phyloP scores from a whole-genome alignment of 768 basidiomycete species.

The Galerina sulciceps region DNA sequence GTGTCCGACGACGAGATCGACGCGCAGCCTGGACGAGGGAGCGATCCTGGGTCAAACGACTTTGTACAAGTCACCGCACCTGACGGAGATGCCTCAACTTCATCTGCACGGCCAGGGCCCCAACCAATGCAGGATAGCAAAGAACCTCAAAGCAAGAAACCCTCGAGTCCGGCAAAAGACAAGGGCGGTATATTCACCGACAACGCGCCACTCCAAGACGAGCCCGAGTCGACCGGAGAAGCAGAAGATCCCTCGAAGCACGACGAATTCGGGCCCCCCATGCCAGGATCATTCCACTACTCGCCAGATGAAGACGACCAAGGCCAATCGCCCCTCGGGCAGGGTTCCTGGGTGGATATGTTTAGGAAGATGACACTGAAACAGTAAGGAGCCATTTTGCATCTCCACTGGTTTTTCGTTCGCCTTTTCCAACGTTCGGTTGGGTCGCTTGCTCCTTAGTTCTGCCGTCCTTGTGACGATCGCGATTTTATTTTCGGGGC shows the following conservation, averaged over 20 bases:
- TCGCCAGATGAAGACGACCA: conserved; percentile 14
- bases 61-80: conserved; percentile 44
- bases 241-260: conserved; percentile 5
- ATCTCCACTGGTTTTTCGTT: neutral
- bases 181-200: conserved; percentile 7
- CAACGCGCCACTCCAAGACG: conserved; percentile 12
- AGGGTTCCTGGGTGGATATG: conserved; percentile 33
- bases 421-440: too few species aligned
- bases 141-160: neutral
- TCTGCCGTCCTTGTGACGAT: too few species aligned
- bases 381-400: conserved; percentile 23
- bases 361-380: conserved; percentile 29
- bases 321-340: conserved; percentile 3
- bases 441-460: too few species aligned
- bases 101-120: neutral
- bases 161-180: neutral
- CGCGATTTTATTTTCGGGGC: too few species aligned
- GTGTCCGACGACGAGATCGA: conserved; percentile 34
- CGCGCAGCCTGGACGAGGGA: neutral
- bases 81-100: conserved; percentile 16
- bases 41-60: conserved; percentile 42
- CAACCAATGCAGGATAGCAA: neutral
- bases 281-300: conserved; percentile 58
- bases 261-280: conserved; percentile 22
- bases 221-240: conserved; percentile 24